These are phyloP conservation scores for Caryopteris hybrid DNA, from an alignment of 305 asterid species.

Conservation along the genomic window DNA sequence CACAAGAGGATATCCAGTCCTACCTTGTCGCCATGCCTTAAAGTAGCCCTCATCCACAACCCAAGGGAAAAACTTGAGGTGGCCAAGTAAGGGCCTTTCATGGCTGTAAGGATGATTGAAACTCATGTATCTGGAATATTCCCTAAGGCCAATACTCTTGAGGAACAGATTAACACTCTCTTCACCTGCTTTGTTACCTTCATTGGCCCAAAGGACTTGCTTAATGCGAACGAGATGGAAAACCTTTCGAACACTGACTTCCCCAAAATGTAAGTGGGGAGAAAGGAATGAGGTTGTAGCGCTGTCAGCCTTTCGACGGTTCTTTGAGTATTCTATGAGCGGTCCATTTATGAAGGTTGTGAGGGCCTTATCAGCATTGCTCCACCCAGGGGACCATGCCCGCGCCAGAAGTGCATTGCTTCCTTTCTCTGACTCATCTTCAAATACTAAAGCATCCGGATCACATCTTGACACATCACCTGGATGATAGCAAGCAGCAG, in stretches of 20 bases:
- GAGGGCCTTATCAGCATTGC: slow-evolving; percentile 83
- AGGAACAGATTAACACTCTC: slow-evolving; percentile 92
- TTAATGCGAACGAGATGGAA: slow-evolving; percentile 83
- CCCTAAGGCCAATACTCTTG: slow-evolving; percentile 87
- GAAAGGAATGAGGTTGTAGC: slow-evolving; percentile 95
- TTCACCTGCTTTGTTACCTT: slow-evolving; percentile 83
- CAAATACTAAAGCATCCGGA: slow-evolving; percentile 57
- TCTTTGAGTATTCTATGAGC: slow-evolving; percentile 72
- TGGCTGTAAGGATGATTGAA: slow-evolving; percentile 93
- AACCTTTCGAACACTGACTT: slow-evolving; percentile 82
- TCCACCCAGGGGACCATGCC: slow-evolving; percentile 99
- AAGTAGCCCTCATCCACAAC: slow-evolving; percentile 78
- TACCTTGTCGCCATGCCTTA: slow-evolving; percentile 94
- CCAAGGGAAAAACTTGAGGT: slow-evolving; percentile 82
- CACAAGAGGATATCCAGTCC: slow-evolving; percentile 93
- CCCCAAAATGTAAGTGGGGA: slow-evolving; percentile 92
- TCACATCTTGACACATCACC: slow-evolving; percentile 63
- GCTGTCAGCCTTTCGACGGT: slow-evolving; percentile 85
- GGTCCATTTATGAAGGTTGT: slow-evolving; percentile 77
- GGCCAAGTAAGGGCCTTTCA: slow-evolving; percentile 88
- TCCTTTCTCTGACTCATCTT: slow-evolving; percentile 85
- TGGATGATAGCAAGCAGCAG: slow-evolving; percentile 15
- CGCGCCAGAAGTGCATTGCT: slow-evolving; percentile 95
- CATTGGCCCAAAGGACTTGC: slow-evolving; percentile 89
- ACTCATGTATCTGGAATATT: slow-evolving; percentile 88